Conservation (phyloP, 2,329 filamentous ascomycete species). For the Aschersonia sp. region DNA sequence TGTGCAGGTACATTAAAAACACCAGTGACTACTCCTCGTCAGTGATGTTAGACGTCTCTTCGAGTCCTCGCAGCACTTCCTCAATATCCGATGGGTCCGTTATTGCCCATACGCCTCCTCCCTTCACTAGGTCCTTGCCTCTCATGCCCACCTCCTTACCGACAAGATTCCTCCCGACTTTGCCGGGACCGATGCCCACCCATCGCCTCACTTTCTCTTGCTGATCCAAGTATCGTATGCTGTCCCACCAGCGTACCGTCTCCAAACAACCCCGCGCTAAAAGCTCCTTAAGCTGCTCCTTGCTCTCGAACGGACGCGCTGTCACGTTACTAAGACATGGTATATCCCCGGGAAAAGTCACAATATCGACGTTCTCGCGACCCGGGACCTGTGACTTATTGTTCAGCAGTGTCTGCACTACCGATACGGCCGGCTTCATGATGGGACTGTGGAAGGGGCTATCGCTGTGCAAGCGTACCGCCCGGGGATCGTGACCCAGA, state of each 20-base stretch:
- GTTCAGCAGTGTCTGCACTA: conserved; percentile 56
- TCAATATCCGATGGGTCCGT: conserved; percentile 67
- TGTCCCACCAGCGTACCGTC: conserved; percentile 90
- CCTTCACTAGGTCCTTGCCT: conserved; percentile 63
- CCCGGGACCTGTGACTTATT: conserved; percentile 39
- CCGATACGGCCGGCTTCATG: conserved; percentile 70
- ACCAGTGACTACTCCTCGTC: conserved; percentile 29
- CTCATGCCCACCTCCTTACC: conserved; percentile 90
- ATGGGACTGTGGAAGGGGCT: conserved; percentile 85
- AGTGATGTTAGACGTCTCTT: conserved; percentile 43
- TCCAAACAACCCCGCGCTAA: conserved; percentile 75
- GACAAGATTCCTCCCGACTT: conserved; percentile 84
- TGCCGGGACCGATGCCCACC: conserved; percentile 86
- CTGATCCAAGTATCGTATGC: conserved; percentile 77
- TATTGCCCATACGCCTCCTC: conserved; percentile 86
- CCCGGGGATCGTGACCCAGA: conserved; percentile 78
- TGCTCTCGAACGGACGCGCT: conserved; percentile 60
- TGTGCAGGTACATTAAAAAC: background rate
- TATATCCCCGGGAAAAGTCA: conserved; percentile 61
- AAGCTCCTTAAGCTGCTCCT: conserved; percentile 62
- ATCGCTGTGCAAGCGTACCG: conserved; percentile 75
- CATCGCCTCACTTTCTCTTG: conserved; percentile 69
- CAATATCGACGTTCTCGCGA: conserved; percentile 43
- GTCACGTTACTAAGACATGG: conserved; percentile 81
- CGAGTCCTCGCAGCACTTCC: conserved; percentile 48